Percentiles rank a stretch among this genome's conserved stretches.
Evolutionary conservation across 192 early-diverging fungal species (phyloP).

Genomic region (Globomyces pollinis-pini): DNA sequence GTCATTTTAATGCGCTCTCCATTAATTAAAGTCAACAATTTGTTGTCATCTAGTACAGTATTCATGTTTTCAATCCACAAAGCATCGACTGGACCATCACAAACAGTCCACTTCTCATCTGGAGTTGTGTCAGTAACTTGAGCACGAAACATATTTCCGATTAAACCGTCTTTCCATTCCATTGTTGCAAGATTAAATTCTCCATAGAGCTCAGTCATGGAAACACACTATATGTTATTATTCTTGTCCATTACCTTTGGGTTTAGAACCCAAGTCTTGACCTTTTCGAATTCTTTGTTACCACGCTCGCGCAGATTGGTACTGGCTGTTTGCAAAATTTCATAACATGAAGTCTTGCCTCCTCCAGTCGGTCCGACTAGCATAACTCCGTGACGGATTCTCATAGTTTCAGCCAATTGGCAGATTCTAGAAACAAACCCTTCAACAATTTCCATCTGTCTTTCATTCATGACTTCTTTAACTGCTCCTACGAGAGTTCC

Average conservation of each 20-base stretch:
- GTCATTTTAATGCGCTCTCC: slow-evolving; percentile 58
- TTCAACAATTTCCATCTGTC: slow-evolving; percentile 38
- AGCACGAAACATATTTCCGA: slow-evolving; percentile 42
- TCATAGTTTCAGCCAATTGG: slow-evolving; percentile 52
- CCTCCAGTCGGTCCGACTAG: slow-evolving; percentile 56
- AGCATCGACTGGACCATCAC: slow-evolving; percentile 55
- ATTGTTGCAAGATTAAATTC: slow-evolving; percentile 57
- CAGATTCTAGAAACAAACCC: slow-evolving; percentile 44
- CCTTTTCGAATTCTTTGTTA: slow-evolving; percentile 30
- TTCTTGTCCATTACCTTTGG: slow-evolving; percentile 39
- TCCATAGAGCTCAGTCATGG: slow-evolving; percentile 55
- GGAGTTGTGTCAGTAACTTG: slow-evolving; percentile 45
- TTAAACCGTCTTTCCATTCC: slow-evolving; percentile 60
- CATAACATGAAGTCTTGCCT: slow-evolving; percentile 54
- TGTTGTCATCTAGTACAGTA: slow-evolving; percentile 59
- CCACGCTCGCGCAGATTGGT: slow-evolving; percentile 28
- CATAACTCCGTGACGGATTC: slow-evolving; percentile 56
- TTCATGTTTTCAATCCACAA: slow-evolving; percentile 63
- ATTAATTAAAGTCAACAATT: slow-evolving; percentile 54
- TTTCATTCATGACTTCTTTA: slow-evolving; percentile 38
- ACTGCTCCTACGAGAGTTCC: slow-evolving; percentile 36
- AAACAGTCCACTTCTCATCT: slow-evolving; percentile 59
- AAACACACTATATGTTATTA: slow-evolving; percentile 29
- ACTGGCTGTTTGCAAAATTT: slow-evolving; percentile 42
- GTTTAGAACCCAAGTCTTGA: slow-evolving; percentile 54